phyloP scores from a whole-genome alignment of 73 alveolate species.

The Symbiodinium pilosum region DNA sequence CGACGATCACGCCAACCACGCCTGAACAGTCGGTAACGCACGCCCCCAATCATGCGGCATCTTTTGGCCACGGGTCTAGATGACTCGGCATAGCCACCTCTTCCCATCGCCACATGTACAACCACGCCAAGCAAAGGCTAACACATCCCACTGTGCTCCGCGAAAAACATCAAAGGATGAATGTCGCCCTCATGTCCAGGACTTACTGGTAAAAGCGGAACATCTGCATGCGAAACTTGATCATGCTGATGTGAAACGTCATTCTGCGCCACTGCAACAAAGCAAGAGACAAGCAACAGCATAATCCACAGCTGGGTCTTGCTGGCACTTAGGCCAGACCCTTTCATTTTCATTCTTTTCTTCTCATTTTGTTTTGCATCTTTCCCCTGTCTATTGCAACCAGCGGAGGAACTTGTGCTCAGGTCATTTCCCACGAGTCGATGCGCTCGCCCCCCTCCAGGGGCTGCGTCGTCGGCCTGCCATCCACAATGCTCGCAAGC shows the following conservation, averaged over 20 bases:
- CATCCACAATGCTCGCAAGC: not conserved
- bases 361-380: not conserved
- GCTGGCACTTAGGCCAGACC: not conserved
- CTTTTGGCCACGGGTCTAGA: not conserved
- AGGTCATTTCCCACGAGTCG: not conserved
- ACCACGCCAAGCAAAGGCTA: not conserved
- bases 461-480: too few relatives aligned
- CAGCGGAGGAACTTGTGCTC: not conserved
- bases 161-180: not conserved
- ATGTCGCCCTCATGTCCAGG: not conserved
- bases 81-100: not conserved
- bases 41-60: not conserved
- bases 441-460: not conserved
- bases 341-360: not conserved
- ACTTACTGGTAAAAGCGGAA: not conserved
- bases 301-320: not conserved
- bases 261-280: not conserved
- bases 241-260: not conserved
- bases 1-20: not conserved
- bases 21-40: not conserved
- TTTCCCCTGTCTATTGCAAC: not conserved
- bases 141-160: not conserved
- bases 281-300: not conserved
- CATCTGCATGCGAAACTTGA: not conserved
- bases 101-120: not conserved